Conservation (phyloP, 2,329 filamentous ascomycete genomes). For the Peltaster fructicola region DNA sequence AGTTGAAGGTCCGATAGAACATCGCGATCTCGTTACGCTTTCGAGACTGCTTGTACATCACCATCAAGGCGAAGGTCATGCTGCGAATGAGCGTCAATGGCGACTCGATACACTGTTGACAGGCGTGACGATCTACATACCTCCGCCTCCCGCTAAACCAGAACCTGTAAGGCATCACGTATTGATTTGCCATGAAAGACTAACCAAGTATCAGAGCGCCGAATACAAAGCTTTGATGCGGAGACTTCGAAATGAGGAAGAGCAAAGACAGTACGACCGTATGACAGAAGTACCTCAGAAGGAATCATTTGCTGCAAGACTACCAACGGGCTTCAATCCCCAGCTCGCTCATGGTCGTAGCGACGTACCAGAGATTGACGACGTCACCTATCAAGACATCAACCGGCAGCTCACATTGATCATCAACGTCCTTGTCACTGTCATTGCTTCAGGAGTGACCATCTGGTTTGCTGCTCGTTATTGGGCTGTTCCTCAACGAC, state of each 20-base stretch:
- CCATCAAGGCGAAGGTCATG: constrained; percentile 2
- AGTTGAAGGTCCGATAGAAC: constrained; percentile 52
- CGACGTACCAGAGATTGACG: constrained; percentile 37
- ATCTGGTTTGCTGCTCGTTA: constrained; percentile 63
- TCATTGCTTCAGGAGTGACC: constrained; percentile 59
- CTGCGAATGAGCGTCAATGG: constrained; percentile 12
- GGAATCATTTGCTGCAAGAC: constrained; percentile 44
- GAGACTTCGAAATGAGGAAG: constrained; percentile 64
- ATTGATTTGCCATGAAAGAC: constrained; percentile 1
- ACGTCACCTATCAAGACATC: constrained; percentile 52
- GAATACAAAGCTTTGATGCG: constrained; percentile 84
- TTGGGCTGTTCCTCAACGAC: constrained; percentile 53
- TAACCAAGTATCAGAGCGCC: constrained; percentile 36
- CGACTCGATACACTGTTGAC: constrained; percentile 54
- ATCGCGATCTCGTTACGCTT: constrained; percentile 48
- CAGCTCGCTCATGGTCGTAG: constrained; percentile 10
- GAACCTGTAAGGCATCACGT: constrained; percentile 43
- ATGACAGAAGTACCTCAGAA: constrained; percentile 46
- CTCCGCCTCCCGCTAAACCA: constrained; percentile 64
- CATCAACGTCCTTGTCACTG: constrained; percentile 75
- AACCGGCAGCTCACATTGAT: constrained; percentile 72
- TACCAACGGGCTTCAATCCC: constrained; percentile 29
- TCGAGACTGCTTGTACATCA: constrained; percentile 34
- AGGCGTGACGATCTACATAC: constrained; percentile 53
- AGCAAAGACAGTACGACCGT: constrained; percentile 63